Evolutionary conservation across 2,329 filamentous ascomycete genomes (phyloP), one percentile per base, ranked within the genome.

Genomic region (Sclerotinia trifoliorum): DNA sequence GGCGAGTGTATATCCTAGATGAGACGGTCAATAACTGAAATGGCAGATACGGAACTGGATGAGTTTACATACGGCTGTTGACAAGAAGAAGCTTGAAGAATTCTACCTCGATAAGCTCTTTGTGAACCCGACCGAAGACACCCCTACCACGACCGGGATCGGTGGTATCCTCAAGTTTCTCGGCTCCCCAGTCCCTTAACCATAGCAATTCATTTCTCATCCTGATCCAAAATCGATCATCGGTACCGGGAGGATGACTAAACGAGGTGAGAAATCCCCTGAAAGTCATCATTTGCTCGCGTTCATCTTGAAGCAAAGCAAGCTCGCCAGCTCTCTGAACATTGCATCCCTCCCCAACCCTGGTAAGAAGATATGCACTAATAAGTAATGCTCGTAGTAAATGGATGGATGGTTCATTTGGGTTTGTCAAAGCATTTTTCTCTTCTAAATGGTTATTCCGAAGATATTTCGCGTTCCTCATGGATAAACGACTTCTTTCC

Each of bases 171-270:
- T 71, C 69, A 61, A 72, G 75, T 66, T 84, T 79, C 69, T 85
- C 81, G 32, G 83, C 82, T 46, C 88, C 88, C 91, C 91, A 94
- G 74, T 85, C 84, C 75, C 88, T 87, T 42, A 94, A 81, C 91
- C 91, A 94, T 5, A 93, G 76, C 11, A 94, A 78, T 73, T 89
- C 87, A 54, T 84, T 84, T 68, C 90, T 84, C 17, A 85, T 83
- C 65, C 80, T 82, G 35, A 83, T 80, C 89, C 89, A 91, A 70
- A 85, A 86, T 46, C 82, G 82, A 69, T 91, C 88, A 65, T 91
- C 87, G 48, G 83, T 84, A 70, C 84, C 87, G 2, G 84, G 71
- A 0, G 70, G 73, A 67, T 75, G 72, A 11, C 58, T 65, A 80
- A 17, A 81, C 81, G 66, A 82, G 82, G 60, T 78, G 79, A 62